Percentiles rank a stretch among this genome's conserved stretches.
phyloP scores from a whole-genome alignment of 2,329 filamentous ascomycete genomes.

The Colletotrichum eleusines region DNA sequence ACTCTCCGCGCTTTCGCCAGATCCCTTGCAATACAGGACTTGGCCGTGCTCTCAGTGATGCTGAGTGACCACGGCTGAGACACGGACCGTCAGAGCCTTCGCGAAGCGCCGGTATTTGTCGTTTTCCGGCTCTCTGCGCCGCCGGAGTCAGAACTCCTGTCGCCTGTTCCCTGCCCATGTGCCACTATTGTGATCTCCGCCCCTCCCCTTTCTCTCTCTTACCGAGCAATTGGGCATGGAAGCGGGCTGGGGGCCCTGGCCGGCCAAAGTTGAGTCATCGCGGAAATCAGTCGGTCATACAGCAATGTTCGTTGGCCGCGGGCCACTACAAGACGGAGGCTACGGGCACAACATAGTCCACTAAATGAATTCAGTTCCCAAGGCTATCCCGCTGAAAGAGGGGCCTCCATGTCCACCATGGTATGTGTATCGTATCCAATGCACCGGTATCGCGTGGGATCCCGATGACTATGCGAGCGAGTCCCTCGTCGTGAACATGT shows the following conservation, averaged over 20 bases:
- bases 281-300: slow-evolving; percentile 1
- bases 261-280: slow-evolving; percentile 37
- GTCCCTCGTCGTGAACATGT: not conserved
- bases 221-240: not conserved
- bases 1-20: not conserved
- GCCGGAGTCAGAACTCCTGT: slow-evolving; percentile 6
- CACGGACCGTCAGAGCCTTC: slow-evolving; percentile 10
- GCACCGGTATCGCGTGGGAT: not conserved
- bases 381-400: not conserved
- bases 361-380: not conserved
- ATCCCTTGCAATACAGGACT: not conserved
- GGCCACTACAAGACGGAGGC: not conserved
- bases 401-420: not conserved
- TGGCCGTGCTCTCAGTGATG: not conserved
- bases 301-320: slow-evolving; percentile 19
- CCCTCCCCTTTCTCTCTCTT: not conserved
- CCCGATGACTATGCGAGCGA: not conserved
- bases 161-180: not conserved
- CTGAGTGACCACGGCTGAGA: not conserved
- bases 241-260: slow-evolving; percentile 4
- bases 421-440: not conserved
- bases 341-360: slow-evolving; percentile 3
- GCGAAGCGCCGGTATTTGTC: not conserved
- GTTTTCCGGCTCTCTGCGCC: not conserved
- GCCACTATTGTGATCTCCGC: slow-evolving; percentile 3